Evolutionary conservation across 2,329 filamentous ascomycete genomes (phyloP).

Genomic region (Diaporthe sp.): DNA sequence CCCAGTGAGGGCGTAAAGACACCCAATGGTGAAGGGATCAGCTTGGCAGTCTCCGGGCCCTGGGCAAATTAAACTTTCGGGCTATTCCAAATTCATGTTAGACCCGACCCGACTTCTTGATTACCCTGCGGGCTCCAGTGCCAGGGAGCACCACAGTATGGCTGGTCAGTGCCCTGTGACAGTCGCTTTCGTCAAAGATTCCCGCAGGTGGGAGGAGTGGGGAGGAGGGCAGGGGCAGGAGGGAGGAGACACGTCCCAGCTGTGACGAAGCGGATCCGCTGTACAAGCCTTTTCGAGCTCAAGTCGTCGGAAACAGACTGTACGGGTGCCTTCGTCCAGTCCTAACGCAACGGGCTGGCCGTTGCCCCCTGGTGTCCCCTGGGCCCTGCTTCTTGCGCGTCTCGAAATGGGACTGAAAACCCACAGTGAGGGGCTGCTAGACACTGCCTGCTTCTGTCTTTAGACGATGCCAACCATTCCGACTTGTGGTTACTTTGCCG

Average conservation of each 20-base stretch:
- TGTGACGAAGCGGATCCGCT: slow-evolving; percentile 39
- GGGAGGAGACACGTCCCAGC: slow-evolving; percentile 23
- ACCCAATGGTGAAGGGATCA: slow-evolving; percentile 38
- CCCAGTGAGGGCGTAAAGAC: slow-evolving; percentile 33
- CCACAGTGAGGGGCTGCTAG: slow-evolving; percentile 39
- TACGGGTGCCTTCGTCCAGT: slow-evolving; percentile 17
- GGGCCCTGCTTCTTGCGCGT: slow-evolving; percentile 39
- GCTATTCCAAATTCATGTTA: slow-evolving; percentile 33
- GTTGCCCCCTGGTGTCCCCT: slow-evolving; percentile 37
- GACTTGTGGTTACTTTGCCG: slow-evolving; percentile 8
- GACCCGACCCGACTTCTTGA: slow-evolving; percentile 34
- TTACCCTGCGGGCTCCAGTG: slow-evolving; percentile 28
- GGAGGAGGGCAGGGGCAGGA: slow-evolving; percentile 35
- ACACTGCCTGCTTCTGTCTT: slow-evolving; percentile 37
- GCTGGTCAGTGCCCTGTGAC: slow-evolving; percentile 37
- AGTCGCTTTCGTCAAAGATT: slow-evolving; percentile 38
- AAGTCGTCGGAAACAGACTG: slow-evolving; percentile 27
- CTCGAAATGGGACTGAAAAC: slow-evolving; percentile 26
- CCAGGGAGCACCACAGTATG: slow-evolving; percentile 36
- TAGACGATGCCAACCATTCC: slow-evolving; percentile 2
- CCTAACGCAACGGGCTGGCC: slow-evolving; percentile 28
- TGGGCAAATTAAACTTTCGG: slow-evolving; percentile 38
- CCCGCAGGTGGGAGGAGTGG: slow-evolving; percentile 31
- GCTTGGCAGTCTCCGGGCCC: slow-evolving; percentile 33
- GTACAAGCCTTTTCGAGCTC: slow-evolving; percentile 34